Evolutionary conservation across 2,329 filamentous ascomycete species (phyloP).

Genomic region (Cytospora leucostoma): DNA sequence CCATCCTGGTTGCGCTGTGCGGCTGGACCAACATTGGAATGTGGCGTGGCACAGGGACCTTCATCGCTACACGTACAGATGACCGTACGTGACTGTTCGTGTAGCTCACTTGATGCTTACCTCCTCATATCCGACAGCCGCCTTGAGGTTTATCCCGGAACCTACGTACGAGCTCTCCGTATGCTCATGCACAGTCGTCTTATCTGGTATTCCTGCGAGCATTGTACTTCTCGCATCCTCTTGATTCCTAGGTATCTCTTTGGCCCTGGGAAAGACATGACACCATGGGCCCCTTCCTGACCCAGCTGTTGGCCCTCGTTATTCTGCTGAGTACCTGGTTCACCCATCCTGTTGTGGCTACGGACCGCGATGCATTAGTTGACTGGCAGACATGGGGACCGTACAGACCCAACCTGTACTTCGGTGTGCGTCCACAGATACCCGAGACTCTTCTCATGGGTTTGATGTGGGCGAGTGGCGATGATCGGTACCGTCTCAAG

Average conservation of each 20-base stretch:
- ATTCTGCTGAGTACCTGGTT: slow-evolving; percentile 11
- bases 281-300: slow-evolving; percentile 11
- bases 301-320: slow-evolving; percentile 12
- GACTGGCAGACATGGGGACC: slow-evolving; percentile 67
- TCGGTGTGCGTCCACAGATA: slow-evolving; percentile 81
- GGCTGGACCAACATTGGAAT: neutral
- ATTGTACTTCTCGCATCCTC: neutral
- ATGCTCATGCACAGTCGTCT: neutral
- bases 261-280: neutral
- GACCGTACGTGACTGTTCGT: too few relatives aligned
- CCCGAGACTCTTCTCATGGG: slow-evolving; percentile 78
- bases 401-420: slow-evolving; percentile 90
- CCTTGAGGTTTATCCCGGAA: too few relatives aligned
- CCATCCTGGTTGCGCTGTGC: neutral
- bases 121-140: neutral
- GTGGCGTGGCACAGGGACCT: neutral
- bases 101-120: neutral
- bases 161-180: too few relatives aligned
- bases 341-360: neutral
- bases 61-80: neutral
- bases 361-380: neutral
- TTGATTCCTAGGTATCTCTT: neutral
- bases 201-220: neutral
- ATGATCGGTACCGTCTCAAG: slow-evolving; percentile 41
- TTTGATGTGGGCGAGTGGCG: slow-evolving; percentile 81